phyloP scores from a whole-genome alignment of 176 grass and related monocot species.

The Bromus sterilis region DNA sequence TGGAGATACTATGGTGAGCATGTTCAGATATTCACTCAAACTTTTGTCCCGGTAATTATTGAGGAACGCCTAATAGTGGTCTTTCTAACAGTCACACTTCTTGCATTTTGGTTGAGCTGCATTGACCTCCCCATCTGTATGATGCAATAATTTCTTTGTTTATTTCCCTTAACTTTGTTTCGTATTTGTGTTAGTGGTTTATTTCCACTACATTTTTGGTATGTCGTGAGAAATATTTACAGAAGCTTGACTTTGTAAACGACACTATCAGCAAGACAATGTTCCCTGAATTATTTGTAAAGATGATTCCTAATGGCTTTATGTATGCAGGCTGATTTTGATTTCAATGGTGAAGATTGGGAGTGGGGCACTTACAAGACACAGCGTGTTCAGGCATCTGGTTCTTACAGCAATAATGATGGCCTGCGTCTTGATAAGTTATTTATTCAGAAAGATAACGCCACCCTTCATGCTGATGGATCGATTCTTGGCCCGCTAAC shows the following conservation, averaged over 20 bases:
- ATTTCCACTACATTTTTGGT: slow-evolving; percentile 10
- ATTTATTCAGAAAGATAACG: slow-evolving; percentile 99
- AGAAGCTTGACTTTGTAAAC: slow-evolving; percentile 1
- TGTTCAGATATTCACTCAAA: not conserved
- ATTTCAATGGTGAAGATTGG: slow-evolving; percentile 98
- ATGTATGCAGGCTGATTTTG: slow-evolving; percentile 78
- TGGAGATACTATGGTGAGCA: slow-evolving; percentile 87
- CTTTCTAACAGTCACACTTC: slow-evolving; percentile 27
- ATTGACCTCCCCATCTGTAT: not conserved
- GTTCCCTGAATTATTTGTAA: slow-evolving; percentile 6
- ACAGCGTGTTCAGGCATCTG: slow-evolving; percentile 72
- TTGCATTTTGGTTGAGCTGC: slow-evolving; percentile 8
- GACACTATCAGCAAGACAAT: not conserved
- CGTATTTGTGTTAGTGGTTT: not conserved
- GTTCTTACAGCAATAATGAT: slow-evolving; percentile 93
- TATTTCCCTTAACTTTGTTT: not conserved
- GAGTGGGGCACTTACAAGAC: slow-evolving; percentile 95
- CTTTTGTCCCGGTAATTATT: not conserved
- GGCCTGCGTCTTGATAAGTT: slow-evolving; percentile 85
- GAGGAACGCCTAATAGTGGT: not conserved
- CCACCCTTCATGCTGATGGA: slow-evolving; percentile 95
- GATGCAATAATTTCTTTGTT: too few species aligned
- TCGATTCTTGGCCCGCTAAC: slow-evolving; percentile 84
- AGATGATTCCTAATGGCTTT: slow-evolving; percentile 1
- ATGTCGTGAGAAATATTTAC: not conserved